Conservation (phyloP, 345 rosid genomes). For the Citropsis articulata region DNA sequence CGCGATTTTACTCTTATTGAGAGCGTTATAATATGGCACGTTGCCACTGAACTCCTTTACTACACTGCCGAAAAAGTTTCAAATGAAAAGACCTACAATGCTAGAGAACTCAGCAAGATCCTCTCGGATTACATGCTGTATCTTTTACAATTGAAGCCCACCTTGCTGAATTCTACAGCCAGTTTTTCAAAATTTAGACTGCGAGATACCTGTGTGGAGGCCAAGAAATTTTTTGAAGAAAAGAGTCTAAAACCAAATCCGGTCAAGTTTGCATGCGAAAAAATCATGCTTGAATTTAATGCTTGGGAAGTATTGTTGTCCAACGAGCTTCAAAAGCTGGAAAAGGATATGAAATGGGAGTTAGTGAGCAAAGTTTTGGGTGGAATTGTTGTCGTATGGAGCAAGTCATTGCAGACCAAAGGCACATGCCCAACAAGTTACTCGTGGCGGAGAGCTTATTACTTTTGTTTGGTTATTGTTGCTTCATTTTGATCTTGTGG, state of each 20-base stretch:
- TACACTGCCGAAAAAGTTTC: neutral
- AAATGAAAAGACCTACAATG: too few species aligned
- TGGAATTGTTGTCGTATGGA: slow-evolving; percentile 52
- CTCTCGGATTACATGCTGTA: slow-evolving; percentile 66
- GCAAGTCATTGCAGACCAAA: slow-evolving; percentile 54
- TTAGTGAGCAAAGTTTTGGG: slow-evolving; percentile 59
- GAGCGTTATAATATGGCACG: slow-evolving; percentile 41
- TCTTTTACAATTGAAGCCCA: slow-evolving; percentile 50
- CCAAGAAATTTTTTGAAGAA: slow-evolving; percentile 32
- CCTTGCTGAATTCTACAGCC: slow-evolving; percentile 46
- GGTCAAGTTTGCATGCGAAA: slow-evolving; percentile 13
- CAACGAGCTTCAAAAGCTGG: slow-evolving; percentile 24
- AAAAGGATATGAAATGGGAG: slow-evolving; percentile 41
- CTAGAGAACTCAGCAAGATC: slow-evolving; percentile 24
- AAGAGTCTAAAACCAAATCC: neutral
- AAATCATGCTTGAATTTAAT: slow-evolving; percentile 16
- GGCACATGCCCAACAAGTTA: slow-evolving; percentile 56
- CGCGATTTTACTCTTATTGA: slow-evolving; percentile 37
- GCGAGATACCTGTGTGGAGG: slow-evolving; percentile 18
- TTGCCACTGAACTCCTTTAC: slow-evolving; percentile 48
- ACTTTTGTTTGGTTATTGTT: slow-evolving; percentile 65
- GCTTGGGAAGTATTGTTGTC: slow-evolving; percentile 43
- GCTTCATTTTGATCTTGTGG: slow-evolving; percentile 23
- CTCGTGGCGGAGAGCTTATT: slow-evolving; percentile 67
- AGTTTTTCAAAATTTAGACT: slow-evolving; percentile 41